phyloP scores from a whole-genome alignment of 1,139 yeast genomes.

The Yamadazyma spencermartinsiae region DNA sequence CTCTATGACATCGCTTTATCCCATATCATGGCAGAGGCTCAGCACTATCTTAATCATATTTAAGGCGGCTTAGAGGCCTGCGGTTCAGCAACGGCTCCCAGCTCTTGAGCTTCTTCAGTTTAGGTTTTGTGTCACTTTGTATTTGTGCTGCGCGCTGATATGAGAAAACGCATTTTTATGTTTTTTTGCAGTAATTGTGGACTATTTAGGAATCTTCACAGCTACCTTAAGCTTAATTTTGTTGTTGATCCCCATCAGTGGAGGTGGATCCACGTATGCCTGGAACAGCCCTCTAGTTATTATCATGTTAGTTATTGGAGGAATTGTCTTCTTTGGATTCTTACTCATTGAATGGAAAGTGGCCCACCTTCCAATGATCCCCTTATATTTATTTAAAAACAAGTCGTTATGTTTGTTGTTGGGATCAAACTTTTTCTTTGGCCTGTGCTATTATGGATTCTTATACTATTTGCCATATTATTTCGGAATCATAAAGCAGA shows the following conservation, averaged over 20 bases:
- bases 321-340: constrained; percentile 38
- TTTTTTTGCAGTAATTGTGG: constrained; percentile 29
- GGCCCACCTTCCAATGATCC: constrained; percentile 56
- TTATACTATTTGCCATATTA: constrained; percentile 52
- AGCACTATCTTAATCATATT: too few species aligned
- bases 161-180: constrained; percentile 2
- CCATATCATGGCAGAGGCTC: not conserved
- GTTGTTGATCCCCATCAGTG: constrained; percentile 50
- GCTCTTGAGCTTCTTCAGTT: too few species aligned
- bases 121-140: constrained; percentile 1
- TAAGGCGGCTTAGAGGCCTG: too few species aligned
- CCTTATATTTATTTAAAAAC: constrained; percentile 39
- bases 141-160: constrained; percentile 2
- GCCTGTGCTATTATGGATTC: constrained; percentile 48
- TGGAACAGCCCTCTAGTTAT: constrained; percentile 55
- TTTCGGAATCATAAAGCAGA: constrained; percentile 48
- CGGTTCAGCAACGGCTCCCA: not conserved
- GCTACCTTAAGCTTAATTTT: constrained; percentile 46
- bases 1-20: too few species aligned
- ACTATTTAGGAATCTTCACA: constrained; percentile 49
- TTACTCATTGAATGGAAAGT: constrained; percentile 49
- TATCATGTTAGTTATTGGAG: constrained; percentile 49
- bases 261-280: constrained; percentile 54
- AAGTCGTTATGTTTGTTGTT: constrained; percentile 44
- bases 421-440: constrained; percentile 48